Base-by-base conservation (phyloP, 495 filamentous ascomycete species). In the Ramalina intermedia region DNA sequence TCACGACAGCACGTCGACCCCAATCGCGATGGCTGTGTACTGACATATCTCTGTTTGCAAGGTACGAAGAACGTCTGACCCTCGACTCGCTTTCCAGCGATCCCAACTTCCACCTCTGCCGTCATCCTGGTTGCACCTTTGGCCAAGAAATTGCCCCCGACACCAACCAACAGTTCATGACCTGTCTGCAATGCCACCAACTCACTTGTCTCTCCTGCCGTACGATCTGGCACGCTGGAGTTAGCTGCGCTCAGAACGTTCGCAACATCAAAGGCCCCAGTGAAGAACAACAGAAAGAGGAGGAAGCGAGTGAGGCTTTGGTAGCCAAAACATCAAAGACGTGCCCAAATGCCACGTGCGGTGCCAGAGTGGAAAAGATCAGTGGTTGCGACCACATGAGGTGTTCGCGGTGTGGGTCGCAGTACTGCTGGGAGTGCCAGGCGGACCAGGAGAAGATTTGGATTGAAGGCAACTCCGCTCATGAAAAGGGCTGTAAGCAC, bases 341-440 rank as follows among this genome's bases (percentile, higher is more conserved):
- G 3, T 53, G 51, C n/a, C 51, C 51, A 13, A 33, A 33, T 11
- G 29, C 29, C 6, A 35, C 17, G 5, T 53, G 51, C 36, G 33
- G 40, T 4, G 35, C 26, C 2, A 46, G 29, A 33, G 36, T 33
- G 1, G 41, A 38, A 1, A 53, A 53, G 33, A 26, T 37, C 2
- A 35, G 18, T 4, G 51, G 51, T 9, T 53, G 51, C 21, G 46
- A 53, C 12, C 51, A 53, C 7, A 44, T 53, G 11, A 49, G 39
- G 4, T 53, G 46, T 49, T n/a, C 4, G 50, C 43, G 14, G 14
- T 52, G 50, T 21, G 17, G 27, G 20, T 8, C 35, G 12, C 21
- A 52, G 20, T 52, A 52, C n/a, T 52, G 50, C 35, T 52, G 50
- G 50, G 3, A 27, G 13, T 52, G 50, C 24, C 37, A 43, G 6